Conservation (phyloP, 495 filamentous ascomycete genomes). For the Xylaria scruposa region DNA sequence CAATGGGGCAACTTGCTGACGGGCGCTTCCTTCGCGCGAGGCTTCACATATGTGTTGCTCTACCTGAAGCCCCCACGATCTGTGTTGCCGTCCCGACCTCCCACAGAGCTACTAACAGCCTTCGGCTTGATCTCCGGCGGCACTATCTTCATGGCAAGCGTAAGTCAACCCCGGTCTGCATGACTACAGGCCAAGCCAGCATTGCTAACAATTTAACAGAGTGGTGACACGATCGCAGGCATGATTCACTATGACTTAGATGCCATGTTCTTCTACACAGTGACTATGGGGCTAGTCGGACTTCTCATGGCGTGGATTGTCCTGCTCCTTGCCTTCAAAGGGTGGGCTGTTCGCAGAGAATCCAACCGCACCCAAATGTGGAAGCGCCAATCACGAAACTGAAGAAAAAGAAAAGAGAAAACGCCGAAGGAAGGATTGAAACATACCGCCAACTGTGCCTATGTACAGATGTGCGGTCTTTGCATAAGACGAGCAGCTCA, state of each 20-base stretch:
- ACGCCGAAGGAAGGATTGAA: conserved; percentile 3
- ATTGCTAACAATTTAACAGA: conserved; percentile 46
- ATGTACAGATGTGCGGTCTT: not conserved
- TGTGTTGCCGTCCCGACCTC: conserved; percentile 85
- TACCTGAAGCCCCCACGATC: conserved; percentile 86
- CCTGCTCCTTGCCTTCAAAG: conserved; percentile 82
- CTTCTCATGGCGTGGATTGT: conserved; percentile 88
- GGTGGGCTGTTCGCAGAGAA: conserved; percentile 79
- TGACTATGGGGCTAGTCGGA: conserved; percentile 81
- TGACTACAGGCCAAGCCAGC: not conserved
- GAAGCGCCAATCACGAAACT: conserved; percentile 26
- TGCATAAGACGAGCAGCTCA: conserved; percentile 24
- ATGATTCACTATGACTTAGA: conserved; percentile 75
- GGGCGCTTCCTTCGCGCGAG: conserved; percentile 78
- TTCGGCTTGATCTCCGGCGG: conserved; percentile 91
- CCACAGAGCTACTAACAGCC: conserved; percentile 81
- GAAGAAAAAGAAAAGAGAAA: not conserved
- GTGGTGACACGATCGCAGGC: conserved; percentile 73
- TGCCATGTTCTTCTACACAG: conserved; percentile 94
- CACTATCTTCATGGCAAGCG: conserved; percentile 91
- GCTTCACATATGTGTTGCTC: conserved; percentile 77
- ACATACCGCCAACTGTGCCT: not conserved
- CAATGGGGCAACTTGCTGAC: conserved; percentile 92
- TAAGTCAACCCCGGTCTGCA: conserved; percentile 50
- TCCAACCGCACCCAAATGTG: conserved; percentile 31